A percentile compares a stretch with the other conserved stretches of the same genome.
Evolutionary conservation across 768 basidiomycete genomes (phyloP).

Genomic region (Dentipellis sp.): DNA sequence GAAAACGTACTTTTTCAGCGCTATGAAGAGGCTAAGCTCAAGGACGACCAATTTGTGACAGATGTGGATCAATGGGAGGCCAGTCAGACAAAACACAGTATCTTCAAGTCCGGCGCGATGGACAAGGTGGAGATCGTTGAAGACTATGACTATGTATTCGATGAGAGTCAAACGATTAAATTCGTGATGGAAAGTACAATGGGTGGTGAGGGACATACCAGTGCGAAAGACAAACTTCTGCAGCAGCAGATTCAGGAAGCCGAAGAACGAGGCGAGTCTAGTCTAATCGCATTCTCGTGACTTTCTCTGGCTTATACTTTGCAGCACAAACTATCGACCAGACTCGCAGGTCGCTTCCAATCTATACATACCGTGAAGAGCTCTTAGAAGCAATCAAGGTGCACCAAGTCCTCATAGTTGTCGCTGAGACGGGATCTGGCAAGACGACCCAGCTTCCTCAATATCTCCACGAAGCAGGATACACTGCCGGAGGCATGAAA

Average conservation of each 20-base stretch:
- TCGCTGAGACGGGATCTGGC: conserved; percentile 97
- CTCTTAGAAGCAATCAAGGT: conserved; percentile 83
- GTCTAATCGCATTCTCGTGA: background rate
- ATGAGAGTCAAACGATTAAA: conserved; percentile 93
- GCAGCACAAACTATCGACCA: conserved; percentile 86
- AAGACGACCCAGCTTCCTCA: conserved; percentile 99
- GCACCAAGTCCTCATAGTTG: conserved; percentile 93
- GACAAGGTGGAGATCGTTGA: conserved; percentile 79
- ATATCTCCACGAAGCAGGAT: conserved; percentile 97
- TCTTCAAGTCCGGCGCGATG: conserved; percentile 85
- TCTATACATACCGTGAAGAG: conserved; percentile 81
- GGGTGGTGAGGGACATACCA: conserved; percentile 60
- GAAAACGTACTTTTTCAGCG: conserved; percentile 87
- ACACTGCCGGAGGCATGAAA: conserved; percentile 78
- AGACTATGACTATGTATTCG: conserved; percentile 95
- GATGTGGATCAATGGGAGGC: conserved; percentile 98
- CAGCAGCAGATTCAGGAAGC: conserved; percentile 87
- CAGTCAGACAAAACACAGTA: conserved; percentile 80
- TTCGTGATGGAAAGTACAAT: conserved; percentile 81
- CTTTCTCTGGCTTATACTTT: background rate
- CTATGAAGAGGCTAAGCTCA: conserved; percentile 87
- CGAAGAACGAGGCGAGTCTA: conserved; percentile 68
- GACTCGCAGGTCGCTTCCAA: conserved; percentile 87
- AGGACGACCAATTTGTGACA: conserved; percentile 91
- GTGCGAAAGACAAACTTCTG: conserved; percentile 76